Conservation (phyloP, 2,329 filamentous ascomycete genomes). For the Talaromyces piceae region DNA sequence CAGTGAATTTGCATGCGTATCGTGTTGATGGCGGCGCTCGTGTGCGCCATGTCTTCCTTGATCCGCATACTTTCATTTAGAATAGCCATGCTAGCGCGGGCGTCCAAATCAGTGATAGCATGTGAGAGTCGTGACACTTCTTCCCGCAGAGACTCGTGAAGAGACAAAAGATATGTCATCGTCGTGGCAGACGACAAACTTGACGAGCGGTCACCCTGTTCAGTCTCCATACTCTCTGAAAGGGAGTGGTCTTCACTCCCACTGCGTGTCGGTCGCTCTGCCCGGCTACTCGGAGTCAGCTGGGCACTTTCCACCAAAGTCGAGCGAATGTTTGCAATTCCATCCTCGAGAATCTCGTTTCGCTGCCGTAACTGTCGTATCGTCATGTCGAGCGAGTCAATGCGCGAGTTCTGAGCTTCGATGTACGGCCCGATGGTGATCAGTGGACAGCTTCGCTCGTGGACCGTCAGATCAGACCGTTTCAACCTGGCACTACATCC, state of each 20-base stretch:
- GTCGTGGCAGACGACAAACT: conserved; percentile 30
- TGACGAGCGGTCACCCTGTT: conserved; percentile 15
- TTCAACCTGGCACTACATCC: conserved; percentile 36
- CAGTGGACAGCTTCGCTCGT: conserved; percentile 45
- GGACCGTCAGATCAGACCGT: conserved; percentile 31
- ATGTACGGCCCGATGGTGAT: conserved; percentile 41
- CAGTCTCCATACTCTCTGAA: conserved; percentile 4
- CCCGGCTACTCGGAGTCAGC: conserved; percentile 3
- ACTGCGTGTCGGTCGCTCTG: neutral
- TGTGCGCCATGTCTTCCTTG: conserved; percentile 56
- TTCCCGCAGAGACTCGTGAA: conserved; percentile 55
- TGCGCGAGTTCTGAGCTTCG: conserved; percentile 34
- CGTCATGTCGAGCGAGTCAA: conserved; percentile 38
- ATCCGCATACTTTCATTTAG: conserved; percentile 56
- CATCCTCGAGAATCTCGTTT: conserved; percentile 42
- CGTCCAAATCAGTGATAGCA: conserved; percentile 52
- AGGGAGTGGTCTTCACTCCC: neutral
- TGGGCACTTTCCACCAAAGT: conserved; percentile 28
- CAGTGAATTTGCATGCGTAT: conserved; percentile 57
- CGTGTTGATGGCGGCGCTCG: conserved; percentile 52
- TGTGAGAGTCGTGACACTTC: conserved; percentile 50
- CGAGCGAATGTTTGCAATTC: conserved; percentile 35
- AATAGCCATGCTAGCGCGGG: conserved; percentile 54
- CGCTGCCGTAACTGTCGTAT: conserved; percentile 39
- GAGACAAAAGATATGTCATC: conserved; percentile 52